A percentile compares a stretch with the other conserved stretches of the same genome.
Conservation (phyloP, 176 grass and related monocot species). For the Raddia distichophylla region DNA sequence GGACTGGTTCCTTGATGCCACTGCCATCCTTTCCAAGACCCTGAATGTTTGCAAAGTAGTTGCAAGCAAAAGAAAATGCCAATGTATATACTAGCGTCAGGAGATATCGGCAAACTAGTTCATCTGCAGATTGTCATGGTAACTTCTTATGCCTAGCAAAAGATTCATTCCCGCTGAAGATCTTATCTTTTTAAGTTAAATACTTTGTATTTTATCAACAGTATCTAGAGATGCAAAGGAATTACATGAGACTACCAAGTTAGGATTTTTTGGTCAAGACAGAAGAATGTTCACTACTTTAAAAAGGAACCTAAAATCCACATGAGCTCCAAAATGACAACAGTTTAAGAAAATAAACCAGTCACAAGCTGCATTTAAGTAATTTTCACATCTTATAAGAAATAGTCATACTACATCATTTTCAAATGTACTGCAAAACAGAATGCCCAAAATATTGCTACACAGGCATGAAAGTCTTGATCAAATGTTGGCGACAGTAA, state of each 20-base stretch:
- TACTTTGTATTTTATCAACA: not conserved
- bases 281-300: not conserved
- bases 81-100: slow-evolving; percentile 53
- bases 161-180: too few relatives aligned
- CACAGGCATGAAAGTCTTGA: not conserved
- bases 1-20: slow-evolving; percentile 95
- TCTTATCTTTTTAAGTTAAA: not conserved
- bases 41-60: slow-evolving; percentile 61
- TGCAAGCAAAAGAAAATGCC: slow-evolving; percentile 48
- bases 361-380: not conserved
- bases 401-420: not conserved
- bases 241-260: not conserved
- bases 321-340: not conserved
- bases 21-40: slow-evolving; percentile 92
- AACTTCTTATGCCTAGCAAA: not conserved
- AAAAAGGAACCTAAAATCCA: not conserved
- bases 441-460: not conserved
- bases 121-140: not conserved
- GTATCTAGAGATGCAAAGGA: not conserved
- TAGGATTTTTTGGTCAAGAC: not conserved
- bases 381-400: not conserved
- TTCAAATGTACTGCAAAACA: not conserved
- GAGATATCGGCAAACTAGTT: slow-evolving; percentile 25
- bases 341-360: not conserved
- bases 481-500: not conserved